Base-by-base conservation (phyloP, 2,329 filamentous ascomycete species). In the Lasiodiplodia gonubiensis region DNA sequence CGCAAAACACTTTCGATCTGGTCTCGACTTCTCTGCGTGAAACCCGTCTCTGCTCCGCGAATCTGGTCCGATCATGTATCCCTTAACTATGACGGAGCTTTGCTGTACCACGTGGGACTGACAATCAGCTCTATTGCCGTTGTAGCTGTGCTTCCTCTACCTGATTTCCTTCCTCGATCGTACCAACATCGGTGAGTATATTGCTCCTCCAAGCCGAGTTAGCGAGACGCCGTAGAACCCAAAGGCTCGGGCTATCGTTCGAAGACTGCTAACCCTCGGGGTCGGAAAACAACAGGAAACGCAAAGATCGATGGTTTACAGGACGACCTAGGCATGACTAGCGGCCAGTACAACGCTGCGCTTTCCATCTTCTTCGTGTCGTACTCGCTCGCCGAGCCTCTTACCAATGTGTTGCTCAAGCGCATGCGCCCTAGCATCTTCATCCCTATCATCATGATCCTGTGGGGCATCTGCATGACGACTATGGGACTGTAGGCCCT, bases 361-460 rank as follows among this genome's bases (percentile, higher is more conserved):
- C 83, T 97, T 8, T 92, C 91, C 39, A 90, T 96, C 72, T 97
- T 97, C 81, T 97, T 96, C 80, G 84, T 96, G 60, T 93, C 91
- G 0, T 97, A 97, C 76, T 86, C 91, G 2, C 79, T 93, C 39
- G 93, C 92, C 70, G 92, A 95, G 76, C 88, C 89, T 0, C 73
- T 93, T 52, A 93, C 92, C 68, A 96, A 97, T 76, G 82, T 94
- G 55, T 79, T 97, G 27, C 87, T 97, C 68, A 97, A 96, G 80
- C 86, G 84, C 21, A 81, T 92, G 69, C 85, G 88, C 1, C 93
- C 93, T 0, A 92, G 90, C 48, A 80, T 94, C 64, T 97, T 96
- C 75, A 88, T 96, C 66, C 91, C 93, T 2, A 81, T 86, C 37
- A 96, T 96, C 74, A 96, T 97, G 90, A 84, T 86, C 71, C 83